Percentiles rank a stretch among this genome's conserved stretches.
These are phyloP conservation scores for Chaetomium fimeti DNA, from an alignment of 495 filamentous ascomycete genomes.

Conservation along the genomic window DNA sequence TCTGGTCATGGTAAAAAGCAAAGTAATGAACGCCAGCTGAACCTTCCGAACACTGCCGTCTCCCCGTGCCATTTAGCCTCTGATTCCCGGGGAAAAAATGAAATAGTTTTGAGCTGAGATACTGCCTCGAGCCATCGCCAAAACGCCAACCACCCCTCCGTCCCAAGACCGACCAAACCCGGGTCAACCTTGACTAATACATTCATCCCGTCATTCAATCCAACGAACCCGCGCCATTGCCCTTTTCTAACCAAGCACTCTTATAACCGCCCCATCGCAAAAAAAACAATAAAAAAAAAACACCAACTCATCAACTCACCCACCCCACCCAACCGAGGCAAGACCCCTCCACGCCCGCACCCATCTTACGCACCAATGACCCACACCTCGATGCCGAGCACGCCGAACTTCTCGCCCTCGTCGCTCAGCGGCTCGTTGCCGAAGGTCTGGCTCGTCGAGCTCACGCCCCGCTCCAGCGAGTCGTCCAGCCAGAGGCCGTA, in stretches of 20 bases:
- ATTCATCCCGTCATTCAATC: neutral
- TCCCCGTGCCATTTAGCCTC: neutral
- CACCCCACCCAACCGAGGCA: too few relatives aligned
- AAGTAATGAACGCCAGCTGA: too few relatives aligned
- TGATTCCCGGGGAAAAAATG: neutral
- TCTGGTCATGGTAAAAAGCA: neutral
- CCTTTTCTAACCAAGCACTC: neutral
- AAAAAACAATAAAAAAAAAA: neutral
- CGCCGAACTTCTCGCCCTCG: slow-evolving; percentile 87
- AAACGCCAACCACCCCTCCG: slow-evolving; percentile 1
- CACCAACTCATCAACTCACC: neutral
- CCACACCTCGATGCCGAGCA: slow-evolving; percentile 92
- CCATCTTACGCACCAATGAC: slow-evolving; percentile 53
- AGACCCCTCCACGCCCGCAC: too few relatives aligned
- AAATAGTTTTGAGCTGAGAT: slow-evolving; percentile 6
- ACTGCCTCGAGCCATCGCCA: neutral
- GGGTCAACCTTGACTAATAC: neutral
- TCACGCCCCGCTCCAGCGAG: slow-evolving; percentile 81
- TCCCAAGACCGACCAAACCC: neutral
- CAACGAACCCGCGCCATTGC: neutral
- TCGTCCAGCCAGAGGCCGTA: slow-evolving; percentile 94
- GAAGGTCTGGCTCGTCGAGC: slow-evolving; percentile 79
- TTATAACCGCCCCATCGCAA: neutral
- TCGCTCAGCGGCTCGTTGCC: slow-evolving; percentile 95
- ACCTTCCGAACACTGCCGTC: neutral